Evolutionary conservation across 2,329 filamentous ascomycete species (phyloP).

Genomic region (Calonectria montana): DNA sequence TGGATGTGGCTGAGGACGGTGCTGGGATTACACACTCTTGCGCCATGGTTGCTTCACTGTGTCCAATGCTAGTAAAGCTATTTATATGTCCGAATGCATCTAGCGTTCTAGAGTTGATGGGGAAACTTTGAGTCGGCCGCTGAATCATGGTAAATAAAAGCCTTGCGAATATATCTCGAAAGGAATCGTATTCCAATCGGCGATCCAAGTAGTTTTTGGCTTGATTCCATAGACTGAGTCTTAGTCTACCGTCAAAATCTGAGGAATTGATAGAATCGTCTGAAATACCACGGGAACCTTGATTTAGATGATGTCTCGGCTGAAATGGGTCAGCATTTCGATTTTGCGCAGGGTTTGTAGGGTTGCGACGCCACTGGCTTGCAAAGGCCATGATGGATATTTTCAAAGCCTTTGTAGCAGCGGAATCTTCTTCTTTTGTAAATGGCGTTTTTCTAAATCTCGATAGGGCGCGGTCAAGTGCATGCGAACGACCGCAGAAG

Average conservation of each 20-base stretch:
- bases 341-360: not conserved
- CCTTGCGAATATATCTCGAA: not conserved
- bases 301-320: not conserved
- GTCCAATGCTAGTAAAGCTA: no score
- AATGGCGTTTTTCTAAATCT: not conserved
- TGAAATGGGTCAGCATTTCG: not conserved
- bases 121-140: not conserved
- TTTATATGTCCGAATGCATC: not conserved
- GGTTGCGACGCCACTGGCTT: not conserved
- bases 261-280: no score
- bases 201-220: not conserved
- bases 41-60: not conserved
- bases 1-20: not conserved
- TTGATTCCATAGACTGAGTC: not conserved
- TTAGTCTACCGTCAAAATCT: not conserved
- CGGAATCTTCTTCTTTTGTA: not conserved
- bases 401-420: not conserved
- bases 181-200: not conserved
- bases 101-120: not conserved
- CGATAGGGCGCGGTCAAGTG: not conserved
- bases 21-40: not conserved
- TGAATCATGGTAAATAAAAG: not conserved
- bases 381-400: not conserved
- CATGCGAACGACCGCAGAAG: not conserved
- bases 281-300: not conserved